Conservation (phyloP, 805 yeast genomes). For the Zygotorulaspora florentina region DNA sequence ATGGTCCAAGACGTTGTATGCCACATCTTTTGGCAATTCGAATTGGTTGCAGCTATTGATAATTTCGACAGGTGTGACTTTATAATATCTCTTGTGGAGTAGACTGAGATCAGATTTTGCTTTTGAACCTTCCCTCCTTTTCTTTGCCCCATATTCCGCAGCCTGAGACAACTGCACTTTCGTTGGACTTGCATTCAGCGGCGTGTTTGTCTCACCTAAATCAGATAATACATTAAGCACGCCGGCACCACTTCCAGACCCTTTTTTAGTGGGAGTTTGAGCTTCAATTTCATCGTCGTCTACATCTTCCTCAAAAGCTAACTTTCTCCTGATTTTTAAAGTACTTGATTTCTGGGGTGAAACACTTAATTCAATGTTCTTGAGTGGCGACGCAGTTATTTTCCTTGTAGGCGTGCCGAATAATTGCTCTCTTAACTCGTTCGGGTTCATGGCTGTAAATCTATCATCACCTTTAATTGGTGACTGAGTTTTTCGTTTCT, state of each 20-base stretch:
- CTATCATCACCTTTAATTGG: constrained; percentile 23
- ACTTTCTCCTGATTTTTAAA: constrained; percentile 27
- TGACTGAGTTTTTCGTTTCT: constrained; percentile 16
- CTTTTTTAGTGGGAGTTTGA: constrained; percentile 4
- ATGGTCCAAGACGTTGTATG: constrained; percentile 47
- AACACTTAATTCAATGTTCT: constrained; percentile 2
- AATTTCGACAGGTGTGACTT: constrained; percentile 41
- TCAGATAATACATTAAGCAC: background rate
- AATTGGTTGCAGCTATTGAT: constrained; percentile 57
- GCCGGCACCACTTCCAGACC: background rate
- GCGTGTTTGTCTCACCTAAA: background rate
- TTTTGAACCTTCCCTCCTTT: constrained; percentile 1
- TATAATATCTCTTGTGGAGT: constrained; percentile 30
- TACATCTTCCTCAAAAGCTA: constrained; percentile 31
- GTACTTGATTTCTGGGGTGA: constrained; percentile 7
- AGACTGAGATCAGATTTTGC: constrained; percentile 7
- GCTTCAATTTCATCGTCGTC: constrained; percentile 15
- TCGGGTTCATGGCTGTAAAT: constrained; percentile 30
- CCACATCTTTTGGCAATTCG: constrained; percentile 52
- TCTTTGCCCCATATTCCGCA: background rate
- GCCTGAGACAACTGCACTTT: background rate
- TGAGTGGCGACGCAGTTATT: constrained; percentile 3
- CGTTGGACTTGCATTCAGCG: background rate
- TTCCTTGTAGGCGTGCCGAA: constrained; percentile 29
- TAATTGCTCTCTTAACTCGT: constrained; percentile 25